Evolutionary conservation across 257 asterid genomes (phyloP), one percentile per base, ranked within the genome.

Genomic region (Nicotiana tomentosiformis): DNA sequence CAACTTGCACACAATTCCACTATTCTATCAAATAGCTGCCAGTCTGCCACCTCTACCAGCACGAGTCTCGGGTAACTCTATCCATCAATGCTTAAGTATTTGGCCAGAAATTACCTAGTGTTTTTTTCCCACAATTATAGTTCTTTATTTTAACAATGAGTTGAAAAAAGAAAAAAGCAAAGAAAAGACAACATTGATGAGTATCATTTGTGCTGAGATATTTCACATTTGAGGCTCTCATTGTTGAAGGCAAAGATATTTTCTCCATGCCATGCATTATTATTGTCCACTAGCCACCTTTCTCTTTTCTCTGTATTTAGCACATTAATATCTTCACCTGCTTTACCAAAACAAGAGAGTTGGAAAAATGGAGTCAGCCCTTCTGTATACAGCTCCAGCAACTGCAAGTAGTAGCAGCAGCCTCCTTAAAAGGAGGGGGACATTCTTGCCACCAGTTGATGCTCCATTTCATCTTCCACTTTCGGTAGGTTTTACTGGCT

Each of bases 381-480:
- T 84, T 20, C 81, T 87, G 77, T 89, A 66, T 76, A 85, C 90
- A 39, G 83, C 90, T 77, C 89, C 90, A 69, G 81, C 89, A 43
- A 66, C 86, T 81, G 37, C 70, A 32, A 80, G 84, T 86, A 78
- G 66, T 86, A 35, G 55, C 70, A n/a, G 32, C 85, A 65, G 57
- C 78, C 57, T 76, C 85, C 37, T 49, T 58, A 81, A 51, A 51
- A 77, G 58, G 26, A 74, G 85, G 20, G 8, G 55, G 65, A 49
- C 29, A 20, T 55, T 78, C 30, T 78, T 32, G 32, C 78, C 68
- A 53, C 85, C 78, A 56, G 17, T 58, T 74, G 39, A 67, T 80
- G 67, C 32, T 62, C 66, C 88, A 49, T 66, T 78, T 57, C 80
- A 46, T 16, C 87, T 84, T 79, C 80, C 84, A 51, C 83, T 84